Percentiles rank a stretch among this genome's conserved stretches.
phyloP scores from a whole-genome alignment of 2,329 filamentous ascomycete genomes.

The Xylariaceae sp. region DNA sequence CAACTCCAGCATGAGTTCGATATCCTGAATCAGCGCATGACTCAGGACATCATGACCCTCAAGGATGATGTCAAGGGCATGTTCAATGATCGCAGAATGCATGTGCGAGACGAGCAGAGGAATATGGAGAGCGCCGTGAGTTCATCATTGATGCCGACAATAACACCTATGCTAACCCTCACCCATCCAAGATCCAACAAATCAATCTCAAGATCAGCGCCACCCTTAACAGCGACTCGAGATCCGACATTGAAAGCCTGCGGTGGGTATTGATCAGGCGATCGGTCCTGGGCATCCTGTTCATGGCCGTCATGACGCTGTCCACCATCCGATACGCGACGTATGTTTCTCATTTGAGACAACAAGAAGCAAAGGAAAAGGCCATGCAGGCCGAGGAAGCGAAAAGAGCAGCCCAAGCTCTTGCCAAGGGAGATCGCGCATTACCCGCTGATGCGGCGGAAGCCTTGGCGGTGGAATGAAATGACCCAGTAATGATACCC shows the following conservation, averaged over 20 bases:
- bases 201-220: constrained; percentile 96
- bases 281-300: constrained; percentile 59
- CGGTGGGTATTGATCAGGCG: constrained; percentile 74
- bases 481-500: constrained; percentile 25
- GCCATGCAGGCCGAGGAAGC: constrained; percentile 41
- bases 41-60: constrained; percentile 73
- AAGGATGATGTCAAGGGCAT: constrained; percentile 92
- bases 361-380: constrained; percentile 42
- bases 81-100: constrained; percentile 95
- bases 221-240: constrained; percentile 79
- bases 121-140: constrained; percentile 71
- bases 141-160: constrained; percentile 17
- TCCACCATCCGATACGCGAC: constrained; percentile 56
- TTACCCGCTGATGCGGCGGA: constrained; percentile 49
- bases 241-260: constrained; percentile 85
- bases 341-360: constrained; percentile 47
- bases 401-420: constrained; percentile 32
- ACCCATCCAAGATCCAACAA: constrained; percentile 65
- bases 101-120: constrained; percentile 81
- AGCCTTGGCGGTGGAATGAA: constrained; percentile 52
- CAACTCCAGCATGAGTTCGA: constrained; percentile 94
- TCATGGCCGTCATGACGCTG: constrained; percentile 59
- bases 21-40: constrained; percentile 77
- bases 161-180: constrained; percentile 1
- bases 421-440: constrained; percentile 42